Base-by-base conservation (phyloP, 2,329 filamentous ascomycete genomes). In the Tolypocladium pustulatum region DNA sequence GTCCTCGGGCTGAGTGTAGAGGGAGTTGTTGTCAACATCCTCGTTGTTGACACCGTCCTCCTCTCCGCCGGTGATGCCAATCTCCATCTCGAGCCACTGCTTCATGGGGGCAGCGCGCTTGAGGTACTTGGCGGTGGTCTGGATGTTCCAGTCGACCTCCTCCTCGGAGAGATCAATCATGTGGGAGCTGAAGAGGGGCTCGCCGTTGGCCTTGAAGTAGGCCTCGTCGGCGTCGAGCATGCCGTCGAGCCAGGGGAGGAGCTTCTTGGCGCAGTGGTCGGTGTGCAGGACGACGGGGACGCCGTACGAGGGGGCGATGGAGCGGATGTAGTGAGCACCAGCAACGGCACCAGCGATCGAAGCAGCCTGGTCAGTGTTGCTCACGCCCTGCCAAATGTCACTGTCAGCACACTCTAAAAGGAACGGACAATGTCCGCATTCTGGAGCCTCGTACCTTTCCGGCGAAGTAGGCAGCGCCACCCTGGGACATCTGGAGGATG, bases 261-360 rank as follows among this genome's bases (percentile, higher is more conserved):
- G 90, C 87, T 97, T 97, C 89, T 97, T 97, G 73, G 94, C 93
- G 79, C 93, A 96, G 83, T 97, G 94, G 76, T 99, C 94, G 73
- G 93, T 95, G 85, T 97, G 92, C 61, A 97, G 86, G 69, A 97
- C 81, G 67, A 96, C 91, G 70, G 93, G 93, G 65, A 97, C 80
- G 67, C 88, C 91, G 78, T 99, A 99, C 67, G 83, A 68, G 61
- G 93, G 90, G 57, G 94, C 91, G 69, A 97, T 79, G 66, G 89
- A 81, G 72, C 92, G 90, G 79, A 97, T 91, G 82, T 90, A 97
- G 81, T 96, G 90, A 67, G 94, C 94, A 68, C 84, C 92, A 63
- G 94, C 92, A 65, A 97, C 78, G 73, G 90, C 81, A 74, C 94
- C 94, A 60, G 87, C 87, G 72, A 99, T 89, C 66, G 91, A 96